Percentiles rank a stretch among this genome's conserved stretches.
Evolutionary conservation across 768 basidiomycete species (phyloP).

Genomic region (Gloeopeniophorella convolvens): DNA sequence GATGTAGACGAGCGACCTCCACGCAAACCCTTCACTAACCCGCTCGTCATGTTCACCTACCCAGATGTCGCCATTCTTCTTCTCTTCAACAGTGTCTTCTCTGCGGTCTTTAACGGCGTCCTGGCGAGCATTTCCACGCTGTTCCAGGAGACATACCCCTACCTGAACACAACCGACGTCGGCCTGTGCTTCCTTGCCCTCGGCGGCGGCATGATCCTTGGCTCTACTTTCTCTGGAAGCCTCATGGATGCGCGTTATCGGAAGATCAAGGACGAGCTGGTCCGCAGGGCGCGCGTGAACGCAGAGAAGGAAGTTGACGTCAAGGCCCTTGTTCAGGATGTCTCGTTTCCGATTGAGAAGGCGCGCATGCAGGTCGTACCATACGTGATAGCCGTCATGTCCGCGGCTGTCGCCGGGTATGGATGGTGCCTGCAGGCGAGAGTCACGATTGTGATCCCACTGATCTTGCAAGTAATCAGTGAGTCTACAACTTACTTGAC

Average conservation of each 20-base stretch:
- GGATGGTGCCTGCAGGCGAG: conserved; percentile 52
- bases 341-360: conserved; percentile 54
- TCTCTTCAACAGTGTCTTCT: conserved; percentile 46
- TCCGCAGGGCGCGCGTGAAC: conserved; percentile 11
- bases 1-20: conserved; percentile 17
- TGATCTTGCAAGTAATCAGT: conserved; percentile 41
- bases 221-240: conserved; percentile 52
- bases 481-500: conserved; percentile 18
- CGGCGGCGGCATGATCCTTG: conserved; percentile 64
- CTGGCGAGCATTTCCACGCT: conserved; percentile 56
- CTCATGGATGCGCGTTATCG: conserved; percentile 63
- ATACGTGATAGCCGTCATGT: conserved; percentile 33
- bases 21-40: conserved; percentile 42
- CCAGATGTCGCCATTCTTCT: conserved; percentile 51
- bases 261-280: conserved; percentile 28
- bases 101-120: conserved; percentile 54
- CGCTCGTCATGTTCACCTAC: conserved; percentile 47
- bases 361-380: conserved; percentile 48
- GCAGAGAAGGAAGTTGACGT: conserved; percentile 22
- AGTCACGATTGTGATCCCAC: conserved; percentile 45
- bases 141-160: conserved; percentile 51
- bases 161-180: conserved; percentile 54
- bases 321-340: conserved; percentile 27
- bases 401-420: conserved; percentile 42
- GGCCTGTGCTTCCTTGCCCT: conserved; percentile 76